Conservation (phyloP, 2,329 filamentous ascomycete species). For the Madurella mycetomatis region DNA sequence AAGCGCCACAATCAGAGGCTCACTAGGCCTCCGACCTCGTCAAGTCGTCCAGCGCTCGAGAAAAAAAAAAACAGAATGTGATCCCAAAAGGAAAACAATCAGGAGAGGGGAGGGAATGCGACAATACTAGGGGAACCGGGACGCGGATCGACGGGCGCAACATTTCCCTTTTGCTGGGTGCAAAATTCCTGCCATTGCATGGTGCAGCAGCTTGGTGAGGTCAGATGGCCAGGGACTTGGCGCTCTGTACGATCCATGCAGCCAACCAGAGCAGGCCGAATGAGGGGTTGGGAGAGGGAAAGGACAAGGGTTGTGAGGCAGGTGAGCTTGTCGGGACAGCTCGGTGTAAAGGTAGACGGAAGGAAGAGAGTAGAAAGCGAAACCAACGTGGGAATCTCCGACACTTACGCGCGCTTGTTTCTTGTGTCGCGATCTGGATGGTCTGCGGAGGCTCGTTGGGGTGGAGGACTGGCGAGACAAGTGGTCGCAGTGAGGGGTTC, state of each 20-base stretch:
- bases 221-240: constrained; percentile 28
- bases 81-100: background rate
- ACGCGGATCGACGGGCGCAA: constrained; percentile 4
- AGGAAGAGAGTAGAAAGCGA: background rate
- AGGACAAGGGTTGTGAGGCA: constrained; percentile 23
- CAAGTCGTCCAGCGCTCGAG: background rate
- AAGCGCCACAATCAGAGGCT: background rate
- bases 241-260: constrained; percentile 22
- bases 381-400: constrained; percentile 5
- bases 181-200: constrained; percentile 15
- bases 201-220: constrained; percentile 25
- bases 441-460: constrained; percentile 7
- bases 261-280: constrained; percentile 25
- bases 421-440: constrained; percentile 7
- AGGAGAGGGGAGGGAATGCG: background rate
- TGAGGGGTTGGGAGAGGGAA: constrained; percentile 26
- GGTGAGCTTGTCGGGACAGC: constrained; percentile 25
- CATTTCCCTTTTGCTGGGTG: constrained; percentile 3
- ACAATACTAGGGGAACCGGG: background rate
- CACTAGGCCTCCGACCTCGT: background rate
- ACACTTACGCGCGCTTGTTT: constrained; percentile 20
- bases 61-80: background rate
- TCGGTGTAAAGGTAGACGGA: constrained; percentile 17
- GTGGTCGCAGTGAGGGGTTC: constrained; percentile 22
- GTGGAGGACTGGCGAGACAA: constrained; percentile 11